These are phyloP conservation scores for Whalleya microplaca DNA, from an alignment of 2,329 filamentous ascomycete genomes.

Conservation along the genomic window DNA sequence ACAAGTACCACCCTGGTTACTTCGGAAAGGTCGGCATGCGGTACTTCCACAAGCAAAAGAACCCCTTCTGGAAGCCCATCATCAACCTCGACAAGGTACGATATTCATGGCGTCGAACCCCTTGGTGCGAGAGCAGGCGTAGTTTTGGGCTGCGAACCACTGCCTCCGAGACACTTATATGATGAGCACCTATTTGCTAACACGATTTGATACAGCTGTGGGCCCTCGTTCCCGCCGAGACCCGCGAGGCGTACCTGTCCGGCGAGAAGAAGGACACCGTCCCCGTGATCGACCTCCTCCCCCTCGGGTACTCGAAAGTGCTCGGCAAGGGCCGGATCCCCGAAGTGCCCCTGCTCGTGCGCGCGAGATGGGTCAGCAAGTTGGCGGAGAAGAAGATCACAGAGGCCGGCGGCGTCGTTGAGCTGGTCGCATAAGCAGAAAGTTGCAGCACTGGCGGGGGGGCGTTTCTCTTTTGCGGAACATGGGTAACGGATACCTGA, in stretches of 20 bases:
- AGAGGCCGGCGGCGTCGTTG: slow-evolving; percentile 92
- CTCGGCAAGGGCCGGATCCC: slow-evolving; percentile 98
- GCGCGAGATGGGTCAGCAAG: slow-evolving; percentile 92
- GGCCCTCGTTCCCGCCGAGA: slow-evolving; percentile 90
- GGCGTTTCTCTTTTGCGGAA: slow-evolving; percentile 27
- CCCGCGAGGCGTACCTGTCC: slow-evolving; percentile 88
- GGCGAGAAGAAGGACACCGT: slow-evolving; percentile 85
- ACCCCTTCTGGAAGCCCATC: slow-evolving; percentile 97
- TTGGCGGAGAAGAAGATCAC: slow-evolving; percentile 99
- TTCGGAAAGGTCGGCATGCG: slow-evolving; percentile 97
- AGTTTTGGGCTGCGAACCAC: neutral
- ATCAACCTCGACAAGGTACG: slow-evolving; percentile 98
- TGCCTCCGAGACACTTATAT: neutral
- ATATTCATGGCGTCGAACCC: slow-evolving; percentile 22
- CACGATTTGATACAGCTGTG: slow-evolving; percentile 67
- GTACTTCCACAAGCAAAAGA: slow-evolving; percentile 94
- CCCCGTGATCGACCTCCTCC: slow-evolving; percentile 95
- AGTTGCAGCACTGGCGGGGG: slow-evolving; percentile 4
- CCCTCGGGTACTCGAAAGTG: slow-evolving; percentile 97
- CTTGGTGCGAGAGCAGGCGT: neutral
- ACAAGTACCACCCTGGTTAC: slow-evolving; percentile 96
- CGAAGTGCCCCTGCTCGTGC: slow-evolving; percentile 90
- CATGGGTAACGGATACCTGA: slow-evolving; percentile 32
- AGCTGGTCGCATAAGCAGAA: slow-evolving; percentile 85
- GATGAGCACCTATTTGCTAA: slow-evolving; percentile 4